phyloP scores from a whole-genome alignment of 2,329 filamentous ascomycete species.

The Fusarium sp. region DNA sequence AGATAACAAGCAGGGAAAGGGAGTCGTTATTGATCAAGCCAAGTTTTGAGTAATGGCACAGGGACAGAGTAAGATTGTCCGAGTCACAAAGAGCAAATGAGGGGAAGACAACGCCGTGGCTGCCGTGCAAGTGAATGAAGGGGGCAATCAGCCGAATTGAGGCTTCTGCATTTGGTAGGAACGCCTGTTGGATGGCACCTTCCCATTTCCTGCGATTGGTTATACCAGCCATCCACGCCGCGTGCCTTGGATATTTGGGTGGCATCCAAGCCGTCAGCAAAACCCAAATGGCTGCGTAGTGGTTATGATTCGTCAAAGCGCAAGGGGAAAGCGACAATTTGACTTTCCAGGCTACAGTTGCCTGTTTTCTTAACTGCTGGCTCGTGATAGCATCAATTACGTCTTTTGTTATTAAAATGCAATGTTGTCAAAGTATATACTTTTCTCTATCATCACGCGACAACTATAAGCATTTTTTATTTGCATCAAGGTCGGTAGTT shows the following conservation, averaged over 20 bases:
- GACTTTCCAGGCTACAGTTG: slow-evolving; percentile 4
- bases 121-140: slow-evolving; percentile 36
- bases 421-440: neutral
- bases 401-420: neutral
- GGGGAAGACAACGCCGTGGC: slow-evolving; percentile 40
- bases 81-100: slow-evolving; percentile 35
- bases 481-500: slow-evolving; percentile 36
- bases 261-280: slow-evolving; percentile 32
- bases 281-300: slow-evolving; percentile 26
- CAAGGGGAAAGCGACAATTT: slow-evolving; percentile 21
- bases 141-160: slow-evolving; percentile 34
- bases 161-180: slow-evolving; percentile 39
- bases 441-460: slow-evolving; percentile 19
- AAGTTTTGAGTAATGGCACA: slow-evolving; percentile 35
- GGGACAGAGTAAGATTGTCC: slow-evolving; percentile 29
- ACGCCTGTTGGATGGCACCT: slow-evolving; percentile 38
- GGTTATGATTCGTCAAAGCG: slow-evolving; percentile 38
- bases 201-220: slow-evolving; percentile 34
- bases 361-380: neutral
- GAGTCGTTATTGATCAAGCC: slow-evolving; percentile 16
- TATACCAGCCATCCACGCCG: slow-evolving; percentile 24
- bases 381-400: neutral
- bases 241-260: slow-evolving; percentile 26
- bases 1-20: neutral
- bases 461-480: slow-evolving; percentile 1